Evolutionary conservation across 2,329 filamentous ascomycete species (phyloP).

Genomic region (Xylariaceae sp.): DNA sequence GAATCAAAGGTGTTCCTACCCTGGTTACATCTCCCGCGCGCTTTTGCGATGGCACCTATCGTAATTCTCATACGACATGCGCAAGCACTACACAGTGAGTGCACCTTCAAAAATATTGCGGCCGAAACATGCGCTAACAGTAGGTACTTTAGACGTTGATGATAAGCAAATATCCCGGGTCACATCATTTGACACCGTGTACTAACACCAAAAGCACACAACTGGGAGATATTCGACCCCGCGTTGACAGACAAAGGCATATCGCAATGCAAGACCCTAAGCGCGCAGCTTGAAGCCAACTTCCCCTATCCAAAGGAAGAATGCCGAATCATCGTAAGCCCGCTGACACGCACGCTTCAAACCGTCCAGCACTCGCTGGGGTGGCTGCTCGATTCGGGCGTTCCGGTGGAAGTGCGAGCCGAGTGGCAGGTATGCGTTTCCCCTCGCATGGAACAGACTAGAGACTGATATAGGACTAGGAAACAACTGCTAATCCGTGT

Average conservation of each 20-base stretch:
- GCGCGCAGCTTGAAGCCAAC: conserved; percentile 21
- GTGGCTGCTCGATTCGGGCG: conserved; percentile 28
- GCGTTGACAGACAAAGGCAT: conserved; percentile 29
- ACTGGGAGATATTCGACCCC: conserved; percentile 31
- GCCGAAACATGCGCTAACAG: not conserved
- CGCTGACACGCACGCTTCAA: conserved; percentile 30
- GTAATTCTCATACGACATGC: conserved; percentile 43
- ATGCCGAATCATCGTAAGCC: conserved; percentile 33
- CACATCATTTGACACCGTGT: conserved; percentile 2
- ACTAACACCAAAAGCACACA: conserved; percentile 28
- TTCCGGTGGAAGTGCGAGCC: conserved; percentile 30
- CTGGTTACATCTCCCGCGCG: too few species aligned
- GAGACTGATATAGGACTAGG: conserved; percentile 18
- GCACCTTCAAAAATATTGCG: not conserved
- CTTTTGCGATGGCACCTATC: conserved; percentile 34
- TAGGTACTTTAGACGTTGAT: conserved; percentile 26
- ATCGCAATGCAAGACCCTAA: conserved; percentile 28
- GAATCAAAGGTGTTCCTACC: too few species aligned
- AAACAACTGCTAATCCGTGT: conserved; percentile 32
- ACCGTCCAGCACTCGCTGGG: conserved; percentile 29
- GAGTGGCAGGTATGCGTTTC: conserved; percentile 32
- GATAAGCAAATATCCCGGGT: conserved; percentile 26
- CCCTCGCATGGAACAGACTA: not conserved
- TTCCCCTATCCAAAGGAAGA: conserved; percentile 23
- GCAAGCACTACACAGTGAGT: conserved; percentile 41